These are phyloP conservation scores for Trichomonas vaginalis DNA, from an alignment of 208 protist species.

Conservation along the genomic window DNA sequence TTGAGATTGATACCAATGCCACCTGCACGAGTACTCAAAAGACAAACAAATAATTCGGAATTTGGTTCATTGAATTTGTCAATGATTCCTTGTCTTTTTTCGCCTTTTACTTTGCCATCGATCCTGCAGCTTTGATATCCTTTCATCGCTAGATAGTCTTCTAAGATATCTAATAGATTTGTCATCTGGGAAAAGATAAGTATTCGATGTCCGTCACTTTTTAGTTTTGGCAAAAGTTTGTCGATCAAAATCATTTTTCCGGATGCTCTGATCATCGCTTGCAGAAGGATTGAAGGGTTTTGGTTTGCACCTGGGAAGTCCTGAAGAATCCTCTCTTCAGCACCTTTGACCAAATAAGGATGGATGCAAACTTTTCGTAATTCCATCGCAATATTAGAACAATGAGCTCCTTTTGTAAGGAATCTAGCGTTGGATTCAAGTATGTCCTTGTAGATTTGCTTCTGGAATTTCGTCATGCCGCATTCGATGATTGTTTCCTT, in stretches of 20 bases:
- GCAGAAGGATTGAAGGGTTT: neutral
- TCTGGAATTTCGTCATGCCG: constrained; percentile 46
- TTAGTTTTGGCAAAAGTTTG: constrained; percentile 55
- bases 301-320: neutral
- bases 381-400: constrained; percentile 47
- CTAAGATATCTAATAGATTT: constrained; percentile 30
- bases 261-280: constrained; percentile 55
- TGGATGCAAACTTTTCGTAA: constrained; percentile 70
- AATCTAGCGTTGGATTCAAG: constrained; percentile 33
- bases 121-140: constrained; percentile 55
- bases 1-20: constrained; percentile 60
- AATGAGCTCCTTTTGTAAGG: neutral
- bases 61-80: constrained; percentile 30
- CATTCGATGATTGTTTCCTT: constrained; percentile 49
- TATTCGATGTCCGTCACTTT: constrained; percentile 60
- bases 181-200: constrained; percentile 83
- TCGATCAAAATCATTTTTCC: constrained; percentile 48
- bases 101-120: constrained; percentile 26
- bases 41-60: constrained; percentile 44
- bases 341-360: constrained; percentile 41
- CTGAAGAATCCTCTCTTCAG: neutral
- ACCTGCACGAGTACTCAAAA: constrained; percentile 54
- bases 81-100: constrained; percentile 30
- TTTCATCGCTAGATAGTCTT: constrained; percentile 55
- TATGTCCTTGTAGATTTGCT: constrained; percentile 51